Percentiles rank a stretch among this genome's conserved stretches.
phyloP scores from a whole-genome alignment of 2,329 filamentous ascomycete genomes.

The Ascochyta rabiei region DNA sequence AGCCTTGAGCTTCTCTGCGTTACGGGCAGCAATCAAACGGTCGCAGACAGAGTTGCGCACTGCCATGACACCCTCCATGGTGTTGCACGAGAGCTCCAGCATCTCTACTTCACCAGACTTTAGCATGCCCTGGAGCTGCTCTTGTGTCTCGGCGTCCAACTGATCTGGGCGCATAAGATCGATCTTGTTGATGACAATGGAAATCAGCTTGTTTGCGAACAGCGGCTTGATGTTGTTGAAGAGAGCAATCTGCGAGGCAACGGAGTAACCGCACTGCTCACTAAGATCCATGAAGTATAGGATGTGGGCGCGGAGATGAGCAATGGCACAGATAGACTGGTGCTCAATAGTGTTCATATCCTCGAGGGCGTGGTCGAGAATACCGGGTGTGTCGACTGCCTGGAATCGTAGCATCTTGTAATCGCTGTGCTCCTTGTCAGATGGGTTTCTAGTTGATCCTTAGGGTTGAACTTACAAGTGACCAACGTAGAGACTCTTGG shows the following conservation, averaged over 20 bases:
- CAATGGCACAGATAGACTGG: conserved; percentile 97
- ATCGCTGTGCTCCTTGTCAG: conserved; percentile 56
- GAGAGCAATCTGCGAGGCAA: conserved; percentile 88
- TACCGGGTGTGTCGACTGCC: conserved; percentile 98
- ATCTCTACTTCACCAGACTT: conserved; percentile 91
- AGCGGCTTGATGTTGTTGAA: conserved; percentile 94
- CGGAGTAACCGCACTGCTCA: conserved; percentile 94
- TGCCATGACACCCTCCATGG: conserved; percentile 88
- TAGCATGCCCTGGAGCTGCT: conserved; percentile 77
- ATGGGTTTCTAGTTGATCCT: conserved; percentile 78
- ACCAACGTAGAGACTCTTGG: conserved; percentile 94
- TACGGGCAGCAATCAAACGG: conserved; percentile 87
- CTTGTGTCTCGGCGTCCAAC: conserved; percentile 77
- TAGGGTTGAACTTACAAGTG: conserved; percentile 65
- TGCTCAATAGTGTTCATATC: conserved; percentile 99
- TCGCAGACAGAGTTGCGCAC: conserved; percentile 97
- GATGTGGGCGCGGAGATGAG: conserved; percentile 92
- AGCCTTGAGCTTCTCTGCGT: conserved; percentile 91
- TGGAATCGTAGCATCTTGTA: conserved; percentile 91
- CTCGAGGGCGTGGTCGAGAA: conserved; percentile 94
- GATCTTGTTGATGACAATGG: conserved; percentile 98
- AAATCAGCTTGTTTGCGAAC: conserved; percentile 96
- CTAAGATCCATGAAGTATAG: conserved; percentile 98
- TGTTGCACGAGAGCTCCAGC: conserved; percentile 92
- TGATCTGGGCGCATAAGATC: conserved; percentile 89